Conservation (phyloP, 345 rosid species). For the Citrus maxima region DNA sequence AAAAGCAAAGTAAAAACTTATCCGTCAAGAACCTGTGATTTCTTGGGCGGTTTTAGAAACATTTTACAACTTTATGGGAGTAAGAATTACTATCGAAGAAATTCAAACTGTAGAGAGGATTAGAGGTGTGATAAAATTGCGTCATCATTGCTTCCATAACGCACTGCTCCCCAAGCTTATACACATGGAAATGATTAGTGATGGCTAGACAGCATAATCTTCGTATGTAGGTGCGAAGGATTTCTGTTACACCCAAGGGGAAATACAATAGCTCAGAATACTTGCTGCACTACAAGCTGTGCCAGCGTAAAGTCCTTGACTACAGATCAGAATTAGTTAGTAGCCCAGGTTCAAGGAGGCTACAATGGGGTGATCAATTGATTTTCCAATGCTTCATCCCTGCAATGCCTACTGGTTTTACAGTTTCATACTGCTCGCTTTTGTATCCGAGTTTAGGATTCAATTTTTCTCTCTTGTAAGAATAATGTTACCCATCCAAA, state of each 20-base stretch:
- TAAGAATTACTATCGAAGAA: conserved; percentile 20
- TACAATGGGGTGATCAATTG: background rate
- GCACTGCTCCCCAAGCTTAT: conserved; percentile 18
- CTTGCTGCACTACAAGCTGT: conserved; percentile 3
- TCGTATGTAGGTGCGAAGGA: background rate
- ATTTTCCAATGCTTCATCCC: background rate
- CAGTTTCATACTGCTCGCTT: background rate
- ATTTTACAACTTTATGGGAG: conserved; percentile 37
- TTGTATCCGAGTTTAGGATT: background rate
- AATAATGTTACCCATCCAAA: background rate
- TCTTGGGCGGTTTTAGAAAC: conserved; percentile 35
- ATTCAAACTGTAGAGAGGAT: conserved; percentile 14
- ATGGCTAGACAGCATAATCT: background rate
- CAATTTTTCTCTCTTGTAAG: background rate
- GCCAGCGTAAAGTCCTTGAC: background rate
- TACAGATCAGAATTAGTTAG: conserved; percentile 9
- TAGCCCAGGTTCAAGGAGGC: background rate
- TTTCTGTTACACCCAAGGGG: background rate
- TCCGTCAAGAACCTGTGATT: conserved; percentile 23
- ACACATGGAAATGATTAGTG: conserved; percentile 14
- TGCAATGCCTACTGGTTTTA: background rate
- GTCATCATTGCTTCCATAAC: background rate
- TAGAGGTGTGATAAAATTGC: background rate
- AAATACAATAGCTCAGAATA: background rate
- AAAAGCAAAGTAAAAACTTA: conserved; percentile 13